A percentile compares a stretch with the other conserved stretches of the same genome.
These are phyloP conservation scores for Mimosa bimucronata DNA, from an alignment of 306 rosid species.

Conservation along the genomic window DNA sequence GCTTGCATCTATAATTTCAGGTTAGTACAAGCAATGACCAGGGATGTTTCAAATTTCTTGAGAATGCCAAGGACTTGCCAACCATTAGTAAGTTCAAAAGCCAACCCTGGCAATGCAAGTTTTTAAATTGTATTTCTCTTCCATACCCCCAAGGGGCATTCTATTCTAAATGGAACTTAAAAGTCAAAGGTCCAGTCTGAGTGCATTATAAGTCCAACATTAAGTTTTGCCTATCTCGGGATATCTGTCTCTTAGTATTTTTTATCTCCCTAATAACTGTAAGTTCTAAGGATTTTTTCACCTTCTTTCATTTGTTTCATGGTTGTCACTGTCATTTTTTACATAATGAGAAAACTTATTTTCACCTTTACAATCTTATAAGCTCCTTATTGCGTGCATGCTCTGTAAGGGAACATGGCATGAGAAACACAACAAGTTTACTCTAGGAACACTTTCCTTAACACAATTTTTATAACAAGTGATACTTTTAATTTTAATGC, in stretches of 20 bases:
- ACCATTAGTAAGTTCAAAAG: slow-evolving; percentile 74
- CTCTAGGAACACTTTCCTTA: neutral
- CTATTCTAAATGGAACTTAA: slow-evolving; percentile 8
- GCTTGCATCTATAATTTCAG: slow-evolving; percentile 45
- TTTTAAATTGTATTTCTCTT: slow-evolving; percentile 17
- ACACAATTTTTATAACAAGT: slow-evolving; percentile 28
- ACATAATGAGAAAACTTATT: neutral
- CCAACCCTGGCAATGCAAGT: neutral
- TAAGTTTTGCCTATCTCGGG: neutral
- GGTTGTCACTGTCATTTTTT: neutral
- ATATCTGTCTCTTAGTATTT: neutral
- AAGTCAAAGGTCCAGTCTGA: slow-evolving; percentile 13
- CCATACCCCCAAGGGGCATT: neutral
- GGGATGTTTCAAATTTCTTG: slow-evolving; percentile 78
- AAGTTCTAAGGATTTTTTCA: neutral
- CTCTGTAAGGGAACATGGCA: slow-evolving; percentile 12
- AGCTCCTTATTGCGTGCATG: neutral
- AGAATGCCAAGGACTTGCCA: slow-evolving; percentile 88
- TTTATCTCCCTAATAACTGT: slow-evolving; percentile 3
- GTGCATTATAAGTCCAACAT: slow-evolving; percentile 23
- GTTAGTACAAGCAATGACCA: slow-evolving; percentile 55
- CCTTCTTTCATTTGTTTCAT: neutral
- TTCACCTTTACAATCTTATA: neutral
- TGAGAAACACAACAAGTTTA: neutral
- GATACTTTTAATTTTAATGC: slow-evolving; percentile 36